Conservation (phyloP, 2,329 filamentous ascomycete genomes). For the Monosporascus ibericus region DNA sequence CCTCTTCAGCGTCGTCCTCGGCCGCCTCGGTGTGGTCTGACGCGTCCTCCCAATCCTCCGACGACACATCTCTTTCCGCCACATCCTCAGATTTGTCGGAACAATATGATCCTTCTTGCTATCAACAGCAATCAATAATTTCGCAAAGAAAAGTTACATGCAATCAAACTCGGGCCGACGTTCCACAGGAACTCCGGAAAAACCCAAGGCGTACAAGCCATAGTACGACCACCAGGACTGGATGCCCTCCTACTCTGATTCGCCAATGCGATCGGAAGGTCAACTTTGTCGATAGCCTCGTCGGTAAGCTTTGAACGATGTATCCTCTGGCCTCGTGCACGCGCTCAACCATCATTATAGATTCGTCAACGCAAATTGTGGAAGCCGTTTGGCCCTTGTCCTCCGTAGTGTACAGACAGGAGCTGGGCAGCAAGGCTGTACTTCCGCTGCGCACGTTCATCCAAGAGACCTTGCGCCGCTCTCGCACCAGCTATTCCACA, state of each 20-base stretch:
- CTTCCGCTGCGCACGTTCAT: slow-evolving; percentile 92
- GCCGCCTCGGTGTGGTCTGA: slow-evolving; percentile 74
- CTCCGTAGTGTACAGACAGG: slow-evolving; percentile 68
- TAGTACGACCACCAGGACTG: slow-evolving; percentile 48
- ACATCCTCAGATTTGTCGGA: slow-evolving; percentile 50
- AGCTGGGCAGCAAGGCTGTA: slow-evolving; percentile 68
- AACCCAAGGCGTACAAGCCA: slow-evolving; percentile 54
- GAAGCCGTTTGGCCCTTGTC: slow-evolving; percentile 96
- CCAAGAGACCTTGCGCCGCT: slow-evolving; percentile 91
- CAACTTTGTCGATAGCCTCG: slow-evolving; percentile 92
- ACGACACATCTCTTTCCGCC: slow-evolving; percentile 59
- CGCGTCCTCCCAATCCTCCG: slow-evolving; percentile 62
- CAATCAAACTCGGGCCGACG: slow-evolving; percentile 31
- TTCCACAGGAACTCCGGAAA: slow-evolving; percentile 58
- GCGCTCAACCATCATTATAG: slow-evolving; percentile 44
- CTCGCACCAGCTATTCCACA: slow-evolving; percentile 94
- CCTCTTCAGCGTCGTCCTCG: slow-evolving; percentile 70
- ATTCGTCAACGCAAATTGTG: slow-evolving; percentile 95
- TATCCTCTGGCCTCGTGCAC: slow-evolving; percentile 9
- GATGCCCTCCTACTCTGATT: slow-evolving; percentile 67
- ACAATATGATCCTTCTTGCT: slow-evolving; percentile 38
- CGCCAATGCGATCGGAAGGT: slow-evolving; percentile 89
- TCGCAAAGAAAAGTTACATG: slow-evolving; percentile 26
- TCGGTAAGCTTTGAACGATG: slow-evolving; percentile 68
- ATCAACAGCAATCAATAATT: slow-evolving; percentile 23